Conservation (phyloP, 805 yeast genomes). For the Yamadazyma takamatsuzukensis region DNA sequence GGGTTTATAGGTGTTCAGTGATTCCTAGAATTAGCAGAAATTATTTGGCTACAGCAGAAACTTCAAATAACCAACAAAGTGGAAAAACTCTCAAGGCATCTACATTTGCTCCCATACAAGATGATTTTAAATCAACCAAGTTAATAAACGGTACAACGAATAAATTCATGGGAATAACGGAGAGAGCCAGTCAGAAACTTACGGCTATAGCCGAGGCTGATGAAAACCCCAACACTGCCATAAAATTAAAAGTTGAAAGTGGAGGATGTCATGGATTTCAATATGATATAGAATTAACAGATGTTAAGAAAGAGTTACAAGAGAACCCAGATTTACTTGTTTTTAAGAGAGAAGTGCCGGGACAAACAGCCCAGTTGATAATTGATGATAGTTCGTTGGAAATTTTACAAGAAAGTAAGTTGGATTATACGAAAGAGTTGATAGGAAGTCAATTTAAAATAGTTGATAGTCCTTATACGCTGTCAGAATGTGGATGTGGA, state of each 20-base stretch:
- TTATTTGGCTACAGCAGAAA: no score
- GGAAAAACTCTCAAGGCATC: constrained; percentile 27
- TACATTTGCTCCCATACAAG: constrained; percentile 20
- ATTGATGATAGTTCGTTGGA: constrained; percentile 79
- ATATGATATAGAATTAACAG: constrained; percentile 67
- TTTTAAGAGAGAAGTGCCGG: constrained; percentile 59
- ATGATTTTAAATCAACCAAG: constrained; percentile 31
- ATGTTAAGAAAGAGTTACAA: constrained; percentile 32
- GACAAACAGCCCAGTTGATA: constrained; percentile 56
- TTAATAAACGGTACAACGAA: constrained; percentile 33
- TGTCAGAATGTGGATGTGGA: constrained; percentile 45
- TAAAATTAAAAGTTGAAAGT: constrained; percentile 78
- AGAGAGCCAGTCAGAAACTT: constrained; percentile 50
- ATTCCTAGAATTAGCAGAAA: no score
- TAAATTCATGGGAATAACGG: constrained; percentile 44
- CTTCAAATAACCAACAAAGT: no score
- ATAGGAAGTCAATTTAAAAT: constrained; percentile 93
- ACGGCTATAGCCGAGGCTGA: constrained; percentile 51
- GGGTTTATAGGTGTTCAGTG: no score
- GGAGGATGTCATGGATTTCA: constrained; percentile 99
- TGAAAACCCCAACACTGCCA: constrained; percentile 54
- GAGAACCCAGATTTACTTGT: constrained; percentile 41
- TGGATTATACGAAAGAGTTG: constrained; percentile 87
- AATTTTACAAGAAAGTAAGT: constrained; percentile 77
- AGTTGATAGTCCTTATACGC: constrained; percentile 85